These are phyloP conservation scores for Oryza glaberrima DNA, from an alignment of 176 grass and related monocot species.

Conservation along the genomic window DNA sequence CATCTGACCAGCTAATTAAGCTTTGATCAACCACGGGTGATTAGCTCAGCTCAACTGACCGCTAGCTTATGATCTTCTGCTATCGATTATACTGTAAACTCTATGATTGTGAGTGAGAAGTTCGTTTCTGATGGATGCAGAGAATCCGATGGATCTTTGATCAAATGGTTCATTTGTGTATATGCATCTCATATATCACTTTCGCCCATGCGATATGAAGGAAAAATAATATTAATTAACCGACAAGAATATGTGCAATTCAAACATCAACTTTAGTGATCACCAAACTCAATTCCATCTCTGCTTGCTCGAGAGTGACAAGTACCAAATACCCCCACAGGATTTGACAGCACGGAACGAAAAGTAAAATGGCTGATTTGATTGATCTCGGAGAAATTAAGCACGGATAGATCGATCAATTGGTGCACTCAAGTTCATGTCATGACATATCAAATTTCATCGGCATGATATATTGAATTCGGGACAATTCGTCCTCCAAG, in stretches of 20 bases:
- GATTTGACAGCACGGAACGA: not conserved
- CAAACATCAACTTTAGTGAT: not conserved
- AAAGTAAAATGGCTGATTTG: not conserved
- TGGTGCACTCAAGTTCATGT: not conserved
- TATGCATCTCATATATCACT: no score
- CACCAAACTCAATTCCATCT: slow-evolving; percentile 9
- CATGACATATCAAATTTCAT: not conserved
- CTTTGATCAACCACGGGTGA: not conserved
- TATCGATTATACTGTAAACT: not conserved
- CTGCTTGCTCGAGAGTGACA: slow-evolving; percentile 27
- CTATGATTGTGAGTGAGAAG: not conserved
- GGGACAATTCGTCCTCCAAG: not conserved
- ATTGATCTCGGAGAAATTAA: not conserved
- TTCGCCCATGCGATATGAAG: not conserved
- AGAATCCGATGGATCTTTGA: not conserved
- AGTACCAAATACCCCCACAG: slow-evolving; percentile 6
- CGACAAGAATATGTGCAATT: slow-evolving; percentile 7
- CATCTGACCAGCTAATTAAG: not conserved
- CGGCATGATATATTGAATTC: not conserved
- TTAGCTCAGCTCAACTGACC: not conserved
- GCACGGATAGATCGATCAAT: not conserved
- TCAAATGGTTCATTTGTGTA: no score
- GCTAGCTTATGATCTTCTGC: not conserved
- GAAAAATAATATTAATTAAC: not conserved
- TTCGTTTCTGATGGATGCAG: not conserved